phyloP scores from a whole-genome alignment of 108 stramenopile genomes.

The Cyclotella atomus region DNA sequence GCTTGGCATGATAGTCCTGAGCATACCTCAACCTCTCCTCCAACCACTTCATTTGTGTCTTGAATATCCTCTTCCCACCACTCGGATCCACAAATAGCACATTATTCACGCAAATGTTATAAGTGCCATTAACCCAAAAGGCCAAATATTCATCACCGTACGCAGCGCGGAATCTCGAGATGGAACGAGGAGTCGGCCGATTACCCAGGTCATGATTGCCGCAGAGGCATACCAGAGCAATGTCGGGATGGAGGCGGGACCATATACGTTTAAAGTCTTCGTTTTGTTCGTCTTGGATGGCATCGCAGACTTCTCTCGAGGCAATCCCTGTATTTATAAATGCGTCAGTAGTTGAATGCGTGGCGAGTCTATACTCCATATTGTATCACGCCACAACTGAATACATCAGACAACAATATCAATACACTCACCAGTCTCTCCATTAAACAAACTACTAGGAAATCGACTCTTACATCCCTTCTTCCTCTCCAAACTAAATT shows the following conservation, averaged over 20 bases:
- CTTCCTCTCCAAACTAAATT: conserved; percentile 47
- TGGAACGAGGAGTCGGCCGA: conserved; percentile 61
- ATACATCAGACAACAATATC: not conserved
- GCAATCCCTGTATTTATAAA: conserved; percentile 12
- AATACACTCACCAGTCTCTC: conserved; percentile 5
- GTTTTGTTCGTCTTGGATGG: conserved; percentile 67
- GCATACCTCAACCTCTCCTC: conserved; percentile 64
- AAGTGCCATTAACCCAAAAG: conserved; percentile 71
- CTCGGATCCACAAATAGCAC: conserved; percentile 54
- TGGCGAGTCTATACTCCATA: not conserved
- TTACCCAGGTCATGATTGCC: conserved; percentile 89
- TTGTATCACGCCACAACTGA: not conserved
- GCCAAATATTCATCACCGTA: conserved; percentile 82
- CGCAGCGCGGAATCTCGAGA: conserved; percentile 55
- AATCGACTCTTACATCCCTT: conserved; percentile 44
- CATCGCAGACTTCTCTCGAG: conserved; percentile 60
- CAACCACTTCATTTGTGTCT: conserved; percentile 63
- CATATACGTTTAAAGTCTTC: conserved; percentile 62
- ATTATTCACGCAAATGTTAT: conserved; percentile 77
- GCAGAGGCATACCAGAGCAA: conserved; percentile 83
- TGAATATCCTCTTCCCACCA: conserved; percentile 53
- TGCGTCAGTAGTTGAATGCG: not conserved
- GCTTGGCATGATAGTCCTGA: conserved; percentile 38
- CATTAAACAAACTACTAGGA: conserved; percentile 15
- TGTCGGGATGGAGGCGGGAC: conserved; percentile 60